A percentile compares a stretch with the other conserved stretches of the same genome.
Evolutionary conservation across 345 rosid genomes (phyloP).

Genomic region (Raphanus raphanistrum): DNA sequence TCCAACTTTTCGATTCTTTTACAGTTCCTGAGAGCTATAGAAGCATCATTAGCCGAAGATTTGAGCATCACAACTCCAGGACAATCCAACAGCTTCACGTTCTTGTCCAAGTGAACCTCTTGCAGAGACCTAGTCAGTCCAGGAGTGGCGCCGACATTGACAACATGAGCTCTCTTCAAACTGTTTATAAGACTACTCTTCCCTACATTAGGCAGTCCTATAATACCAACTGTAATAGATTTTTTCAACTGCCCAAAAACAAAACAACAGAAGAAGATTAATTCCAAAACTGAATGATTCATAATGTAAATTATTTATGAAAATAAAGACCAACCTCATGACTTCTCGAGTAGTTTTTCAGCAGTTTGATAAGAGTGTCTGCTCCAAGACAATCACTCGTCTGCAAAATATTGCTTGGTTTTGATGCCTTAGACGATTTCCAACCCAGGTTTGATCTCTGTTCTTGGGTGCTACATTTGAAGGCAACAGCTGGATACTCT

Average conservation of each 20-base stretch:
- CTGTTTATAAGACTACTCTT: conserved; percentile 99
- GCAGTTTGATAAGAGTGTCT: conserved; percentile 81
- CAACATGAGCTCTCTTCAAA: conserved; percentile 90
- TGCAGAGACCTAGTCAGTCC: conserved; percentile 92
- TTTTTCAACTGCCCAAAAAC: conserved; percentile 70
- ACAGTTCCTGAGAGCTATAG: conserved; percentile 87
- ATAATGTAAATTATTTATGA: neutral
- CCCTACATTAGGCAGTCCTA: conserved; percentile 97
- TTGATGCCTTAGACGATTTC: conserved; percentile 71
- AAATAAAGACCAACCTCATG: conserved; percentile 55
- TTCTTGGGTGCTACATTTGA: conserved; percentile 95
- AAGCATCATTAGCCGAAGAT: conserved; percentile 65
- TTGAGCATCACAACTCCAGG: conserved; percentile 98
- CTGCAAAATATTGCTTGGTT: conserved; percentile 68
- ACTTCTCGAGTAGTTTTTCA: conserved; percentile 94
- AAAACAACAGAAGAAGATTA: conserved; percentile 10
- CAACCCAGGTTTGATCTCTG: conserved; percentile 88
- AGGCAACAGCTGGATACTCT: conserved; percentile 94
- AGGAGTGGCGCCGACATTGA: conserved; percentile 92
- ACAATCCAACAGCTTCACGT: conserved; percentile 88
- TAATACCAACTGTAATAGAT: conserved; percentile 89
- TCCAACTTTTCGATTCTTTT: conserved; percentile 95
- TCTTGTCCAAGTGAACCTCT: conserved; percentile 93
- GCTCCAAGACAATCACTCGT: conserved; percentile 99
- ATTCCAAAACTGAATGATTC: neutral